These are phyloP conservation scores for Ceratobasidium theobromae DNA, from an alignment of 1,284 basidiomycete genomes.

Conservation along the genomic window DNA sequence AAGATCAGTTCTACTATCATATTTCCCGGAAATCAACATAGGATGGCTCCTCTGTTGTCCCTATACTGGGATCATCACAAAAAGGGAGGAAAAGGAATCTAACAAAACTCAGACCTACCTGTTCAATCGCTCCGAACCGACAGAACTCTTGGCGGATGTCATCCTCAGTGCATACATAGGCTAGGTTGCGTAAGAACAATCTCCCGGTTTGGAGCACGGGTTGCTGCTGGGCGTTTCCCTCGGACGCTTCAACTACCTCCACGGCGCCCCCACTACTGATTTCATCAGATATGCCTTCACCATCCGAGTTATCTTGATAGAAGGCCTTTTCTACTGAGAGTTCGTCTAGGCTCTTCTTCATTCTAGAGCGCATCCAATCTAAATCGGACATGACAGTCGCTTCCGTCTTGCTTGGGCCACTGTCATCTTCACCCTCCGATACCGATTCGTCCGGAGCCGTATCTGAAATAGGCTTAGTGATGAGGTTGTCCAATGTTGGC, in stretches of 20 bases:
- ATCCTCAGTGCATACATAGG: constrained; percentile 77
- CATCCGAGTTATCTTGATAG: constrained; percentile 55
- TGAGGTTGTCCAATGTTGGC: constrained; percentile 1
- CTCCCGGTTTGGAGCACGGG: constrained; percentile 76
- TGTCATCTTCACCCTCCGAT: constrained; percentile 30
- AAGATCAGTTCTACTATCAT: constrained; percentile 51
- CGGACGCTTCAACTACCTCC: background rate
- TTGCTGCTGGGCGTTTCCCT: background rate
- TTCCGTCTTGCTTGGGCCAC: constrained; percentile 40
- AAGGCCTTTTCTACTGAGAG: constrained; percentile 51
- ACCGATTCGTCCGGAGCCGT: constrained; percentile 11
- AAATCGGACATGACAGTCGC: constrained; percentile 53
- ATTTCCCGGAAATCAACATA: constrained; percentile 31
- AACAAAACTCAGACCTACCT: constrained; percentile 54
- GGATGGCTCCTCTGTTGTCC: constrained; percentile 36
- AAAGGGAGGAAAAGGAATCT: constrained; percentile 24
- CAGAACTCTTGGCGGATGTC: constrained; percentile 73
- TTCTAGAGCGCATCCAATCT: constrained; percentile 73
- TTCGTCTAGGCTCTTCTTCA: constrained; percentile 54
- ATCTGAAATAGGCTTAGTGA: background rate
- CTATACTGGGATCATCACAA: constrained; percentile 52
- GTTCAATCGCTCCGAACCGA: constrained; percentile 69
- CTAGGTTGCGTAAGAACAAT: constrained; percentile 88
- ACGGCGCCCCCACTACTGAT: background rate
- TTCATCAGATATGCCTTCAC: constrained; percentile 37